Evolutionary conservation across 352 stramenopile genomes (phyloP).

Genomic region (Globisporangium rhizosaccharum): DNA sequence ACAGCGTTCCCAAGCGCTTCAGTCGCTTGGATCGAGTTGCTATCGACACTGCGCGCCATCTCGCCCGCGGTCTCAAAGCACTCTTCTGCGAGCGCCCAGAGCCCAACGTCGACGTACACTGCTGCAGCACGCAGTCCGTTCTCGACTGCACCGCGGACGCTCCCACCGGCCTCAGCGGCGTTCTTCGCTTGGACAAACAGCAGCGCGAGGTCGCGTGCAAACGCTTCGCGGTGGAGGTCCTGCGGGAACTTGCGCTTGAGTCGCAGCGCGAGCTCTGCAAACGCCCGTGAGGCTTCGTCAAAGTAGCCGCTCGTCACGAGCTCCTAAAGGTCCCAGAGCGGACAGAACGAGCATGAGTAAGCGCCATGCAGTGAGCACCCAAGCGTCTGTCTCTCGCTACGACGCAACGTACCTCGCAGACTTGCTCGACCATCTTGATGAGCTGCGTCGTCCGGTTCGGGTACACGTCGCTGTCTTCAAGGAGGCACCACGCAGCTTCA

Average conservation of each 20-base stretch:
- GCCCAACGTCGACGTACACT: slow-evolving; percentile 42
- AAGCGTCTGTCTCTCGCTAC: neutral
- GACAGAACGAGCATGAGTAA: neutral
- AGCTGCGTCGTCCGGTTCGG: slow-evolving; percentile 32
- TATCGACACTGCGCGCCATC: slow-evolving; percentile 27
- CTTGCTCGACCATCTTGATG: slow-evolving; percentile 31
- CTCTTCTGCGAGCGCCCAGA: slow-evolving; percentile 50
- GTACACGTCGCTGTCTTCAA: slow-evolving; percentile 46
- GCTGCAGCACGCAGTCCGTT: slow-evolving; percentile 41
- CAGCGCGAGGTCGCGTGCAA: slow-evolving; percentile 31
- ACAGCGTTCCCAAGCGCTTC: slow-evolving; percentile 58
- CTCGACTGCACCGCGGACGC: slow-evolving; percentile 38
- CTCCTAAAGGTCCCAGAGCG: slow-evolving; percentile 15
- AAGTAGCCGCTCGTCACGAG: slow-evolving; percentile 53
- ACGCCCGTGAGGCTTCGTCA: slow-evolving; percentile 53
- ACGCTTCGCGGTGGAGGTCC: slow-evolving; percentile 31
- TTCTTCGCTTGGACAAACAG: slow-evolving; percentile 56
- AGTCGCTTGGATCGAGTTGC: slow-evolving; percentile 30
- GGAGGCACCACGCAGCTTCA: slow-evolving; percentile 58
- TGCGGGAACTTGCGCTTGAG: slow-evolving; percentile 57
- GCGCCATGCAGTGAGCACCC: neutral
- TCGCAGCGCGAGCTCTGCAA: slow-evolving; percentile 52
- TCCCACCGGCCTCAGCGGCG: slow-evolving; percentile 49
- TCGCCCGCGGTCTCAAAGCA: slow-evolving; percentile 53
- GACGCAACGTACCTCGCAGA: slow-evolving; percentile 35